Percentiles rank a stretch among this genome's conserved stretches.
Conservation (phyloP, 768 basidiomycete species). For the Chalciporus piperatus region DNA sequence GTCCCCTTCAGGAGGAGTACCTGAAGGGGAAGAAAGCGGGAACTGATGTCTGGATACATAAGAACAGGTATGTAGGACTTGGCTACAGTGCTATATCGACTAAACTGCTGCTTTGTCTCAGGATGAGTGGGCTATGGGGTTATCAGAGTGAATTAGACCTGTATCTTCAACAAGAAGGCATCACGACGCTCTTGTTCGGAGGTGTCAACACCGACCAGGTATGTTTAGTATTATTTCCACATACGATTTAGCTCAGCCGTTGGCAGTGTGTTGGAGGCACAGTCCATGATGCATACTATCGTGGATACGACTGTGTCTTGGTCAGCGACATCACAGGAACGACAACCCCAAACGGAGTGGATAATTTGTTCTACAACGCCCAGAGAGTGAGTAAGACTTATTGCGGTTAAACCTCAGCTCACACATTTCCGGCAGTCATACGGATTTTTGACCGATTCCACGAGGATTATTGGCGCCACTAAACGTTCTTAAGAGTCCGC, state of each 20-base stretch:
- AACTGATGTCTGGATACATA: conserved; percentile 71
- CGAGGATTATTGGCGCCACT: conserved; percentile 25
- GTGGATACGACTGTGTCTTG: conserved; percentile 62
- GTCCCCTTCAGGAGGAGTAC: conserved; percentile 56
- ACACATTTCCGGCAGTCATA: conserved; percentile 38
- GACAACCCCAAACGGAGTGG: conserved; percentile 53
- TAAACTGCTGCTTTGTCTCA: conserved; percentile 17
- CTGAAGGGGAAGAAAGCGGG: conserved; percentile 49
- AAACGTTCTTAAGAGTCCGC: not conserved
- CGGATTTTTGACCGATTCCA: conserved; percentile 47
- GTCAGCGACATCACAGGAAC: conserved; percentile 62
- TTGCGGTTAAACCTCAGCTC: not conserved
- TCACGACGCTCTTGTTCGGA: conserved; percentile 58
- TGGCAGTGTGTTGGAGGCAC: conserved; percentile 63
- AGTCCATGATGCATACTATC: conserved; percentile 58
- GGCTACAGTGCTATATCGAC: not conserved
- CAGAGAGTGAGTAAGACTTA: conserved; percentile 41
- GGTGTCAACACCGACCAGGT: conserved; percentile 72
- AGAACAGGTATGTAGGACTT: conserved; percentile 47
- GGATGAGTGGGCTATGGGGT: conserved; percentile 68
- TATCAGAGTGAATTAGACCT: conserved; percentile 60
- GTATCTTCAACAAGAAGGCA: conserved; percentile 60
- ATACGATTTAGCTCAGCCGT: not conserved
- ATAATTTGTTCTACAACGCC: conserved; percentile 58
- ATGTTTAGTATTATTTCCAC: not conserved